Evolutionary conservation across 768 basidiomycete genomes (phyloP).

Genomic region (Candolleomyces eurysporus): DNA sequence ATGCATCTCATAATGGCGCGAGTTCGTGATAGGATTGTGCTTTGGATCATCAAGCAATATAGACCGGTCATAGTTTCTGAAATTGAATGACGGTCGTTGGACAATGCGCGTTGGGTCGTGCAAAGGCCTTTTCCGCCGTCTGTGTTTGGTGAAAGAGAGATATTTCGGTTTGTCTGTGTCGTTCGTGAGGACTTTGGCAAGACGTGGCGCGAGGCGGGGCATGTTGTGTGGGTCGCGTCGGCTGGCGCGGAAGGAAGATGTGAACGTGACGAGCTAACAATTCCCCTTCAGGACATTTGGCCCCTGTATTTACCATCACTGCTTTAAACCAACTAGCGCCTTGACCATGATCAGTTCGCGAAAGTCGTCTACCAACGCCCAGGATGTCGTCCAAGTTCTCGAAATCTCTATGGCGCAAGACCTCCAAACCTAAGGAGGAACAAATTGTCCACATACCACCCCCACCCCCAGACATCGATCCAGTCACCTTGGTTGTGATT

Average conservation of each 20-base stretch:
- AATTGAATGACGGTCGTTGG: slow-evolving; percentile 42
- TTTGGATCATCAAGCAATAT: slow-evolving; percentile 51
- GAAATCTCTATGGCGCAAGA: slow-evolving; percentile 35
- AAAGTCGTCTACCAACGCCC: not conserved
- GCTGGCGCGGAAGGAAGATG: too few species aligned
- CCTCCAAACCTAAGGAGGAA: slow-evolving; percentile 23
- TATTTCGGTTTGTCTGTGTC: slow-evolving; percentile 19
- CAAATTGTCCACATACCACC: not conserved
- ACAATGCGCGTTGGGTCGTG: slow-evolving; percentile 29
- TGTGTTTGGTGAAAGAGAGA: slow-evolving; percentile 22
- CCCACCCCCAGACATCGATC: slow-evolving; percentile 15
- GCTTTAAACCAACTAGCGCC: too few species aligned
- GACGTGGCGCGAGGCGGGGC: slow-evolving; percentile 72
- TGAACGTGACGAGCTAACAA: too few species aligned
- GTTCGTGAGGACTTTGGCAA: slow-evolving; percentile 41
- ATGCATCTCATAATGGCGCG: slow-evolving; percentile 48
- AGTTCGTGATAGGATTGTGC: slow-evolving; percentile 53
- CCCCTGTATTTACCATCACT: too few species aligned
- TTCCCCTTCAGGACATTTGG: too few species aligned
- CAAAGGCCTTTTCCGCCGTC: slow-evolving; percentile 27
- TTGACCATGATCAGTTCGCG: not conserved
- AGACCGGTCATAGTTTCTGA: slow-evolving; percentile 47
- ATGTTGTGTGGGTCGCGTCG: slow-evolving; percentile 29
- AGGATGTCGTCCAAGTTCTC: slow-evolving; percentile 29
- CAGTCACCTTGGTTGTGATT: slow-evolving; percentile 72